Conservation (phyloP, 495 filamentous ascomycete genomes). For the Extremus antarcticus region DNA sequence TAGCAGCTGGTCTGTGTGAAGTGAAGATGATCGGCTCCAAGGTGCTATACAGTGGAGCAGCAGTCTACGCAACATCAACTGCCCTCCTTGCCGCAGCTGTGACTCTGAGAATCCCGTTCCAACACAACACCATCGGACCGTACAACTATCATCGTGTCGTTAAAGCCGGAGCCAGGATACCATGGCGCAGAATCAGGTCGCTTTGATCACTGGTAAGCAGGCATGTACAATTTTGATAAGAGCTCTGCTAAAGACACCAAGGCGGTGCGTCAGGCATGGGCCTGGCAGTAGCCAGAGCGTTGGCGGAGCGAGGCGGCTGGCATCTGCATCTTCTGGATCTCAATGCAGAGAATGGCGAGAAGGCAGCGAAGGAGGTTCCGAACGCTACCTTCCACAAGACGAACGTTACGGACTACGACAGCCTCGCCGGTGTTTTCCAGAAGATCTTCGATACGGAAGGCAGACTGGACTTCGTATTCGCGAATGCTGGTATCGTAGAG, state of each 20-base stretch:
- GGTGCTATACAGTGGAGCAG: constrained; percentile 6
- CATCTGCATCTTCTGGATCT: constrained; percentile 26
- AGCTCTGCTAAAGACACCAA: not conserved
- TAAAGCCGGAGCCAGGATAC: not conserved
- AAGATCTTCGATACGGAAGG: constrained; percentile 19
- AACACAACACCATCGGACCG: constrained; percentile 11
- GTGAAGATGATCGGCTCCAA: constrained; percentile 6
- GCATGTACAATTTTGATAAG: not conserved
- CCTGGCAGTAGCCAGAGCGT: constrained; percentile 27
- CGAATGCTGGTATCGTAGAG: constrained; percentile 28
- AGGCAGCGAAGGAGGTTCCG: constrained; percentile 12
- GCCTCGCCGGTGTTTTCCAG: constrained; percentile 21
- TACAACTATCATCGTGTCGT: constrained; percentile 15
- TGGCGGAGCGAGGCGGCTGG: constrained; percentile 23
- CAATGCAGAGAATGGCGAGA: constrained; percentile 15
- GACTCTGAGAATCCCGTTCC: constrained; percentile 8
- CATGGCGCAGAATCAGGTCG: constrained; percentile 15
- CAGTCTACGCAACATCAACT: constrained; percentile 8
- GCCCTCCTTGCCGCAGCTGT: constrained; percentile 11
- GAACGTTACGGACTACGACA: constrained; percentile 22
- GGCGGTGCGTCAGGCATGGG: constrained; percentile 25
- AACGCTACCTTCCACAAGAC: constrained; percentile 25
- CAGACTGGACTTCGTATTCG: constrained; percentile 27
- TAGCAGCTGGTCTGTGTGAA: not conserved
- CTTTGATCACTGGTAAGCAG: constrained; percentile 14